These are phyloP conservation scores for Gautieria morchelliformis DNA, from an alignment of 768 basidiomycete species.

Conservation along the genomic window DNA sequence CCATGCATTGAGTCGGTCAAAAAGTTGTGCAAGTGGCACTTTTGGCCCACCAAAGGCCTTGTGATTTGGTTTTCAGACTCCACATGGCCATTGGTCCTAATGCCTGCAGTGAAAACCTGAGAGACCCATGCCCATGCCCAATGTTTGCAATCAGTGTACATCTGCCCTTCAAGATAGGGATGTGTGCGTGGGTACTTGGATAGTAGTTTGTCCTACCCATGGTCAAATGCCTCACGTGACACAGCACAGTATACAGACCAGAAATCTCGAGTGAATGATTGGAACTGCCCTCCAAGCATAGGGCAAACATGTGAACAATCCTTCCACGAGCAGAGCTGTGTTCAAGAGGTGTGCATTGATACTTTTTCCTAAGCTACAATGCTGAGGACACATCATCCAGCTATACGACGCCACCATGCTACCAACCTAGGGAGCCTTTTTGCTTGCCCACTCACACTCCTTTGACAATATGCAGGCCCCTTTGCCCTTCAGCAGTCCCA, in stretches of 20 bases:
- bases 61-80: too few relatives aligned
- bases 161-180: slow-evolving; percentile 19
- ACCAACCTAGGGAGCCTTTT: slow-evolving; percentile 21
- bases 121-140: slow-evolving; percentile 29
- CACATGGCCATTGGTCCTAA: slow-evolving; percentile 25
- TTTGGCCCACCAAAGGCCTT: slow-evolving; percentile 19
- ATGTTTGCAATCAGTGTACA: slow-evolving; percentile 21
- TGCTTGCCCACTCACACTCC: slow-evolving; percentile 14
- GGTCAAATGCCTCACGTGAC: slow-evolving; percentile 18
- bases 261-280: slow-evolving; percentile 19
- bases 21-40: slow-evolving; percentile 16
- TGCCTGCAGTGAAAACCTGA: slow-evolving; percentile 22
- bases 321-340: slow-evolving; percentile 19
- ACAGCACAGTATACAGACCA: slow-evolving; percentile 22
- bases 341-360: slow-evolving; percentile 1
- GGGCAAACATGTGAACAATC: slow-evolving; percentile 14
- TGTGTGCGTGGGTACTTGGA: slow-evolving; percentile 11
- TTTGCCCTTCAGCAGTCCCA: slow-evolving; percentile 22
- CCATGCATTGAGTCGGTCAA: slow-evolving; percentile 18
- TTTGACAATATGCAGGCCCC: slow-evolving; percentile 21
- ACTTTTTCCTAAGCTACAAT: too few relatives aligned
- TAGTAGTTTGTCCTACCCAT: neutral
- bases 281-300: slow-evolving; percentile 2
- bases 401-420: slow-evolving; percentile 19
- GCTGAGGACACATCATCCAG: too few relatives aligned